phyloP scores from a whole-genome alignment of 495 filamentous ascomycete species.

The Annulohypoxylon nitens region DNA sequence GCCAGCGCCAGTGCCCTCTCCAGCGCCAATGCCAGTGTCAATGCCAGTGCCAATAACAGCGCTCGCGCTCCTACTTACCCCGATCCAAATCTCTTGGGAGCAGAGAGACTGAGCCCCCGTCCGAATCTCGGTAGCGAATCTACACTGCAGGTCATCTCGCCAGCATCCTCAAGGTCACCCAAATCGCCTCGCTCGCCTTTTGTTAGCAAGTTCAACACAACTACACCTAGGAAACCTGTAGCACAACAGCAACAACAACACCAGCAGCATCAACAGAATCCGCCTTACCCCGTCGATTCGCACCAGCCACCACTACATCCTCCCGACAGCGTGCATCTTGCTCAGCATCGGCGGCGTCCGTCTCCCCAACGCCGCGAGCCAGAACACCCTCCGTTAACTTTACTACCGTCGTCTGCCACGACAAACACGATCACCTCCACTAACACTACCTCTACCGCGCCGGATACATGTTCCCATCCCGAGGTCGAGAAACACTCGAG shows the following conservation, averaged over 20 bases:
- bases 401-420: slow-evolving; percentile 34
- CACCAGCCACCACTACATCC: slow-evolving; percentile 52
- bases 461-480: slow-evolving; percentile 34
- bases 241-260: slow-evolving; percentile 34
- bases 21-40: slow-evolving; percentile 42
- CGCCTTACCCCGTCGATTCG: slow-evolving; percentile 49
- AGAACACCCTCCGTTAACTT: slow-evolving; percentile 42
- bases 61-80: slow-evolving; percentile 38
- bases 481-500: slow-evolving; percentile 49
- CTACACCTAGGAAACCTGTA: slow-evolving; percentile 36
- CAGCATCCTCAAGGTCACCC: slow-evolving; percentile 60
- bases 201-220: slow-evolving; percentile 57
- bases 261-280: slow-evolving; percentile 32
- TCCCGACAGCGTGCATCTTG: slow-evolving; percentile 54
- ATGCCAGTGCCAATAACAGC: slow-evolving; percentile 44
- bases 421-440: slow-evolving; percentile 13
- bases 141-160: slow-evolving; percentile 54
- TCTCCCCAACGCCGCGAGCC: slow-evolving; percentile 43
- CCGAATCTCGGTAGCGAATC: slow-evolving; percentile 45
- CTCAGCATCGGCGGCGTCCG: slow-evolving; percentile 47
- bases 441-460: slow-evolving; percentile 16
- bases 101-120: slow-evolving; percentile 47
- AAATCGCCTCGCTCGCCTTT: slow-evolving; percentile 67
- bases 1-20: slow-evolving; percentile 46
- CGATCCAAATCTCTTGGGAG: slow-evolving; percentile 36